Conservation (phyloP, 441 rosid genomes). For the Jatropha podagrica region DNA sequence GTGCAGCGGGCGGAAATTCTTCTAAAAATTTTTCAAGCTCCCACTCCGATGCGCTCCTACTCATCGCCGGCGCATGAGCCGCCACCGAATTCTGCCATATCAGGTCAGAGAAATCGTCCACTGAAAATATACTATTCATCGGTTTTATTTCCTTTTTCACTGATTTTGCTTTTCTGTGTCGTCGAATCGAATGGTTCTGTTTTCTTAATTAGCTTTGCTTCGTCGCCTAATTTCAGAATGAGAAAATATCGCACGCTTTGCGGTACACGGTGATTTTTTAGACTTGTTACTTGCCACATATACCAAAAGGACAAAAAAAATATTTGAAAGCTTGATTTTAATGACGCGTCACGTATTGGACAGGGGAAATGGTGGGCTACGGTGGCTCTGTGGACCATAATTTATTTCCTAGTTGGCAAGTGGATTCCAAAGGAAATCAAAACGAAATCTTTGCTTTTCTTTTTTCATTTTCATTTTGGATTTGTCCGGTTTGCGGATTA, state of each 20-base stretch:
- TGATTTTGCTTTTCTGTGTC: not conserved
- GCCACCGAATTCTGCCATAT: conserved; percentile 48
- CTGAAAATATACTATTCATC: conserved; percentile 44
- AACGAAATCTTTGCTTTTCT: no score
- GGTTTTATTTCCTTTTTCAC: not conserved
- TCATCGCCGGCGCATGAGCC: conserved; percentile 31
- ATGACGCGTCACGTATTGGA: not conserved
- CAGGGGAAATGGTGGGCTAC: not conserved
- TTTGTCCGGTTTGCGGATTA: not conserved
- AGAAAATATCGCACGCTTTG: not conserved
- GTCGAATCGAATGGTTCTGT: not conserved
- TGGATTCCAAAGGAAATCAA: no score
- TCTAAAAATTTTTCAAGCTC: conserved; percentile 60
- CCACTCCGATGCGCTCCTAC: conserved; percentile 65
- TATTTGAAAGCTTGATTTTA: not conserved
- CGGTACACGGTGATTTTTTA: not conserved
- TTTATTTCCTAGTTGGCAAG: not conserved
- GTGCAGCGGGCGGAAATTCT: conserved; percentile 34
- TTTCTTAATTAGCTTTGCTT: not conserved
- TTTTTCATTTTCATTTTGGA: not conserved
- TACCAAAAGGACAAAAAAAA: not conserved
- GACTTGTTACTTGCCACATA: not conserved
- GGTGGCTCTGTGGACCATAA: not conserved
- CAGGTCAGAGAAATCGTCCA: conserved; percentile 75
- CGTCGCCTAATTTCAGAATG: not conserved